Base-by-base conservation (phyloP, 495 filamentous ascomycete species). In the Antarctomyces pellizariae region DNA sequence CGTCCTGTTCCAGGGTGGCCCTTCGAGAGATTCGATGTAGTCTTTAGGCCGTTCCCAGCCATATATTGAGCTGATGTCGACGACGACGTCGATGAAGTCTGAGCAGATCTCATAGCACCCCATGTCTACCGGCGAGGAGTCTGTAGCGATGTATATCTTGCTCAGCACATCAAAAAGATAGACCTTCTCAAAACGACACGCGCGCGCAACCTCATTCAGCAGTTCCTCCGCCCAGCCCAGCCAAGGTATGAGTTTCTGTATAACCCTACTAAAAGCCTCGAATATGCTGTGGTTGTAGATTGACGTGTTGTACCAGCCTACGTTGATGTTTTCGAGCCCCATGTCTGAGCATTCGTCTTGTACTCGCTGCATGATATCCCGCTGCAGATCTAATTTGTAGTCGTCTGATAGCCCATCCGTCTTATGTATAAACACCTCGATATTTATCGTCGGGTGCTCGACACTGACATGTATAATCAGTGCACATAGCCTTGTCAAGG, bases 211-310 rank as follows among this genome's bases (percentile, higher is more conserved):
- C 29, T 75, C 79, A 43, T 89, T 86, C 35, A 95, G 66, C 46
- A 97, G 57, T 20, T 77, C 72, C 49, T 97, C 89, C 19, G 95
- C 67, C 11, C 78, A 83, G 1, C 79, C 75, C 7, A 97, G 57
- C 31, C 89, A 78, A 3, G 89, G 86, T 23, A 95, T 86, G 12
- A 97, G 64, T 45, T 90, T 91, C 46, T 95, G 86, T 32, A 93
- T 90, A 28, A 95, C 86, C 42, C 92, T 93, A 48, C 72, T 80
- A 46, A 95, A 93, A 7, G 84, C 89, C 46, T 97, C 89, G 45
- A 95, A 97, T 36, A 97, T 90, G 33, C 69, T 80, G 48, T 95
- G 84, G 43, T 97, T 82, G 56, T 91, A 97, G 46, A 97, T 95
- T 32, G 74, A 83, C 1, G 86, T 97, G 18, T 86, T 62, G 44